Evolutionary conservation across 257 asterid species (phyloP), one percentile per base, ranked within the genome.

Genomic region (Paulownia fortunei): DNA sequence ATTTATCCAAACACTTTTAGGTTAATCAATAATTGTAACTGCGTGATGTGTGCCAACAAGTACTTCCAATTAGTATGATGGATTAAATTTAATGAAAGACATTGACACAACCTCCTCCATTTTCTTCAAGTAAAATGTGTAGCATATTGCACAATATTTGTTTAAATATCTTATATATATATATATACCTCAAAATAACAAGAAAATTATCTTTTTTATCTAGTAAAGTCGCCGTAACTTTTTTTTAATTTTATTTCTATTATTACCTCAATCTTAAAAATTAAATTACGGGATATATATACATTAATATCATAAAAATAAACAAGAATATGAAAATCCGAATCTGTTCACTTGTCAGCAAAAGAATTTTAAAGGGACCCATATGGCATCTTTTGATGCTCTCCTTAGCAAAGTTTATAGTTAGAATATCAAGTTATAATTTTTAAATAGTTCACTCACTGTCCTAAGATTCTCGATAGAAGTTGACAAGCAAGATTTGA

Each of bases 401-500:
- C 44, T 56, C 26, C 34, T 10, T 23, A 41, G 19, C 24, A 61
- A 72, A 63, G 74, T 64, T 52, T 65, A 36, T 18, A 41, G 72
- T 79, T 77, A 52, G 47, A 41, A 68, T 37, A 54, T 78, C 37
- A 68, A 18, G 26, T 68, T 44, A 13, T 10, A 6, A 58, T 23
- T 27, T 27, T 64, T 59, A 21, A 60, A 10, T 73, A 62, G 12
- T 80, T 77, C 8, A 44, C 47, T 83, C 82, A 73, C 78, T 75
- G 60, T 83, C 82, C 64, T 16, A 36, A 74, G 78, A 83, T 83
- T 82, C 81, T 78, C 64, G 37, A n/a, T 61, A 4, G 73, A 85
- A 41, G 72, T 56, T 61, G 87, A 83, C 84, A 70, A 51, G 52
- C 67, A 72, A 72, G 8, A 74, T 60, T 79, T 42, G 8, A 27